Conservation (phyloP, 2,329 filamentous ascomycete species). For the Lachnellula suecica region DNA sequence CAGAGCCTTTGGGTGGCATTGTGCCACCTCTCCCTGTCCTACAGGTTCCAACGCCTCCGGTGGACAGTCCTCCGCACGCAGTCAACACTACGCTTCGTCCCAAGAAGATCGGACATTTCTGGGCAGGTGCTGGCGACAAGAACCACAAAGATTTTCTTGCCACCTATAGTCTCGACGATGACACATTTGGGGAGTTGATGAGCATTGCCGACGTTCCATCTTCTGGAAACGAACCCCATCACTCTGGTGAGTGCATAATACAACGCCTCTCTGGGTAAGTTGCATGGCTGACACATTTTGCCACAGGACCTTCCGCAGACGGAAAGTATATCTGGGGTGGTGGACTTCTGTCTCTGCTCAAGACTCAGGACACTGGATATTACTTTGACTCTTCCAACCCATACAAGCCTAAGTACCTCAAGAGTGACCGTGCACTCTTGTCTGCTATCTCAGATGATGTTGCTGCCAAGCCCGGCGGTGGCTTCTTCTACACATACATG, state of each 20-base stretch:
- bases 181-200: slow-evolving; percentile 60
- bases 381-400: slow-evolving; percentile 61
- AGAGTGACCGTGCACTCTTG: slow-evolving; percentile 59
- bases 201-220: slow-evolving; percentile 57
- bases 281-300: too few species aligned
- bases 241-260: too few species aligned
- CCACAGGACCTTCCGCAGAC: slow-evolving; percentile 50
- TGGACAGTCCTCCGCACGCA: slow-evolving; percentile 48
- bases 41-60: slow-evolving; percentile 57
- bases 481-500: slow-evolving; percentile 29
- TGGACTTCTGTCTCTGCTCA: slow-evolving; percentile 56
- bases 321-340: slow-evolving; percentile 58
- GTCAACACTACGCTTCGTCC: slow-evolving; percentile 59
- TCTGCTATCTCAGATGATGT: slow-evolving; percentile 62
- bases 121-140: slow-evolving; percentile 61
- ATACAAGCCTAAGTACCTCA: slow-evolving; percentile 57
- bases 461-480: slow-evolving; percentile 59
- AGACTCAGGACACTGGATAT: slow-evolving; percentile 60
- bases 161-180: slow-evolving; percentile 59
- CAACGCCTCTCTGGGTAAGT: too few species aligned
- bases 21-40: slow-evolving; percentile 56
- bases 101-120: slow-evolving; percentile 67
- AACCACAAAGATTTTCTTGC: slow-evolving; percentile 53
- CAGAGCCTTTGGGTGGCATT: slow-evolving; percentile 50
- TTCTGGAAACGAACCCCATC: slow-evolving; percentile 61